Percentiles rank a stretch among this genome's conserved stretches.
Conservation (phyloP, 176 grass and related monocot species). For the Tillandsia leiboldiana region DNA sequence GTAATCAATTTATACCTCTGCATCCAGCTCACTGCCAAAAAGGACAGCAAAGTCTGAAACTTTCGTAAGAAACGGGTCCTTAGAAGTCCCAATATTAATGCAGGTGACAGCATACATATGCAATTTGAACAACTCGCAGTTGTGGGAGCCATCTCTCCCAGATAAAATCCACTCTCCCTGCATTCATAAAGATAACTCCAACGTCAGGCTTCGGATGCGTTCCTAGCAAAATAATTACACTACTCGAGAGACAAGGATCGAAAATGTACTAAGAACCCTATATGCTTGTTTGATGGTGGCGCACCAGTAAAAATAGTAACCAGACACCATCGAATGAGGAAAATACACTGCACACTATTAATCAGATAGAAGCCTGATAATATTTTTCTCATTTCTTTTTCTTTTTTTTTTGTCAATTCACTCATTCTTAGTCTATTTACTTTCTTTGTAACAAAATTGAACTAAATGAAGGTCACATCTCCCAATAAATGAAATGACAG, state of each 20-base stretch:
- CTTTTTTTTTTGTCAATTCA: too few relatives aligned
- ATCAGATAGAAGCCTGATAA: too few relatives aligned
- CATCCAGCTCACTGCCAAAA: slow-evolving; percentile 99
- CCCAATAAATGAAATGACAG: too few relatives aligned
- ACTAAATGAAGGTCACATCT: too few relatives aligned
- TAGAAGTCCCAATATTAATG: slow-evolving; percentile 62
- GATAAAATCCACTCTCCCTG: slow-evolving; percentile 99
- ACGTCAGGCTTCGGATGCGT: neutral
- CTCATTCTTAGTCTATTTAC: too few relatives aligned
- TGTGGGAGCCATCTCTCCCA: slow-evolving; percentile 44
- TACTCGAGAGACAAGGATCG: neutral
- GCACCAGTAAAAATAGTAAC: too few relatives aligned
- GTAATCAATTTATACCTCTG: slow-evolving; percentile 58
- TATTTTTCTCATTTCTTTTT: too few relatives aligned
- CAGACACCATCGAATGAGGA: too few relatives aligned
- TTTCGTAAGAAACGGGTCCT: slow-evolving; percentile 74
- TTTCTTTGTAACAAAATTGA: too few relatives aligned
- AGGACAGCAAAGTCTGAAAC: slow-evolving; percentile 82
- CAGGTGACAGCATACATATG: slow-evolving; percentile 89
- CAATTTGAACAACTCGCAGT: slow-evolving; percentile 48
- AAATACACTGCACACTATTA: too few relatives aligned
- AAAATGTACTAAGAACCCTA: neutral
- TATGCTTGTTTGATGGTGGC: too few relatives aligned
- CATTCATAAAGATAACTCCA: slow-evolving; percentile 18
- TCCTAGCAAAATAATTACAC: neutral